Base-by-base conservation (phyloP, 768 basidiomycete genomes). In the Polyporus arcularius region DNA sequence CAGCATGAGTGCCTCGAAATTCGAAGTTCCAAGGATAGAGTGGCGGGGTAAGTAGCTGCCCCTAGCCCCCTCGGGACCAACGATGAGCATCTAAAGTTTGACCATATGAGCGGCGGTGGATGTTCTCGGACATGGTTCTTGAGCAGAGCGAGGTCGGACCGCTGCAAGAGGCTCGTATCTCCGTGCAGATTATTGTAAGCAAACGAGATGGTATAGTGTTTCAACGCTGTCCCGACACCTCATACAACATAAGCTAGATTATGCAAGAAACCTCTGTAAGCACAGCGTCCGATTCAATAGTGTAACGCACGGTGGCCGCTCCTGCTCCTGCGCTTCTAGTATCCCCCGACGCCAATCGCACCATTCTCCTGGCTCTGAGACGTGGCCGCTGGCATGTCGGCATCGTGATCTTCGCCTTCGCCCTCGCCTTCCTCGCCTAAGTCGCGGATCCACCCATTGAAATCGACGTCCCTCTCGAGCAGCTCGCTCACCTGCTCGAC, bases 401-500 rank as follows among this genome's bases (percentile, higher is more conserved):
- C 52, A 30, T 31, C 40, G 40, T 65, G 55, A 6, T 51, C 49
- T 18, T 32, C 28, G 48, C 48, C 48, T 1, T 50, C 48, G 40
- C 40, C 59, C 40, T 70, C 67, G 31, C 74, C 76, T 11, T 73
- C 70, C 43, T 70, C 69, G 47, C 73, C 75, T 35, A 74, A 64
- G 64, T 82, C 79, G 45, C 70, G 77, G 66, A 83, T 64, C 84
- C 83, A 86, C 8, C 76, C 80, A 40, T 75, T 78, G 62, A 80
- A 84, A 62, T 86, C 85, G 4, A 86, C 78, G 60, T 87, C 87
- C 62, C 78, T 77, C 68, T 84, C 82, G 61, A 87, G 71, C 62
- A 85, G 67, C 68, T 81, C 83, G 50, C 76, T 80, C 5, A 85
- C 85, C 63, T 76, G 70, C 49, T 82, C 80, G 16, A 84, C 79